Percentiles rank a stretch among this genome's conserved stretches.
Conservation (phyloP, 768 basidiomycete genomes). For the Tulasnella sp. region DNA sequence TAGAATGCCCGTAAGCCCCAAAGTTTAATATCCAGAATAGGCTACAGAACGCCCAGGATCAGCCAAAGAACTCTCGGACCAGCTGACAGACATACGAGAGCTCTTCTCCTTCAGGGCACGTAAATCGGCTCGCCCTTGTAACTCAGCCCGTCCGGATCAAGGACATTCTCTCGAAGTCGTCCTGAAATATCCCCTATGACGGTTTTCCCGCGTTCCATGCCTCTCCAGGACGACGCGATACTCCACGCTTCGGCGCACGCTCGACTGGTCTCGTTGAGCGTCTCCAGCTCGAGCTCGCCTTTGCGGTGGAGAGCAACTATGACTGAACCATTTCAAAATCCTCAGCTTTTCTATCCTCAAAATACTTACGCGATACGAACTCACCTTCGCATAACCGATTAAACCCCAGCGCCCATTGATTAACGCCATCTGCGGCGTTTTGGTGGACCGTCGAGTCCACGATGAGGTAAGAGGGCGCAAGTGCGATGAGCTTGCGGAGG, state of each 20-base stretch:
- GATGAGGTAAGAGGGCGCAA: conserved; percentile 71
- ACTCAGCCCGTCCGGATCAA: conserved; percentile 9
- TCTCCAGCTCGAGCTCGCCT: conserved; percentile 66
- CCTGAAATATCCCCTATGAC: conserved; percentile 1
- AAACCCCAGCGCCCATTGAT: conserved; percentile 61
- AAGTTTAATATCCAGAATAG: too few relatives aligned
- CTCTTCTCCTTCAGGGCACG: conserved; percentile 17
- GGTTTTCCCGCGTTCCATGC: conserved; percentile 35
- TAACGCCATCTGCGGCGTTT: conserved; percentile 39
- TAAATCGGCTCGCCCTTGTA: conserved; percentile 14
- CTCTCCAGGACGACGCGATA: conserved; percentile 58
- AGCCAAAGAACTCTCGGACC: not conserved
- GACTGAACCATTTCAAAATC: not conserved
- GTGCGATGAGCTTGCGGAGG: conserved; percentile 55
- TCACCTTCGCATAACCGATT: conserved; percentile 58
- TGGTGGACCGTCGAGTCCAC: conserved; percentile 63
- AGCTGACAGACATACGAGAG: too few relatives aligned
- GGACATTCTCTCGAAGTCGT: not conserved
- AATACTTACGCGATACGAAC: not conserved
- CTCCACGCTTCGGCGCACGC: conserved; percentile 78
- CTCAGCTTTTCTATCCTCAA: not conserved
- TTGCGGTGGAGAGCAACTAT: conserved; percentile 59
- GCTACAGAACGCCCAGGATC: too few relatives aligned
- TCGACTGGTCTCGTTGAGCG: conserved; percentile 59
- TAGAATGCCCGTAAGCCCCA: too few relatives aligned